Evolutionary conservation across 495 filamentous ascomycete species (phyloP), one percentile per base, ranked within the genome.

Genomic region (Pyrenula massariospora): DNA sequence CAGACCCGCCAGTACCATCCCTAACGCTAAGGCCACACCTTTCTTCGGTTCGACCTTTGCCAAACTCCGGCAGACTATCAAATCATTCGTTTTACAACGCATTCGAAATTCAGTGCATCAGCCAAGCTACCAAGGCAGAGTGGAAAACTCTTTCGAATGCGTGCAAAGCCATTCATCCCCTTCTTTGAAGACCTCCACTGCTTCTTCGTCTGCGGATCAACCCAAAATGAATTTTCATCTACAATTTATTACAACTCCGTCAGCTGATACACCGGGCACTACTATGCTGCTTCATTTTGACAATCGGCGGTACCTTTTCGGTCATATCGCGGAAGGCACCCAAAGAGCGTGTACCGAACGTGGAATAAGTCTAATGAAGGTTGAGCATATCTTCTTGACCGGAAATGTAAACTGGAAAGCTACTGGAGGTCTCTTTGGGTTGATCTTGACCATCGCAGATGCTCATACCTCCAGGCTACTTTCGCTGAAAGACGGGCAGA

Each of bases 251-350:
- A 85, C 81, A 53, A 86, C 86, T 23, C 91, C 94, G n/a, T 91
- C 93, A 62, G 84, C 84, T 56, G 93, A 98, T 65, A 94, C 93
- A 1, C 84, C 85, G 15, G 94, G 91, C 48, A 88, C 88, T 22
- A 77, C 80, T 19, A 62, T 97, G 23, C 52, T 87, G 24, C 76
- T 97, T 10, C 80, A 89, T 63, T 91, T 89, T 64, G 86, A 90
- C 54, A 75, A 81, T 53, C 83, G 84, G 64, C 82, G 89, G 50
- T 98, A 97, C 66, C 54, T 97, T n/a, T 84, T 98, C 62, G 93
- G 93, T 8, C 84, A 88, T 65, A 62, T 91, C 10, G 72, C 83
- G 11, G 94, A 97, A 68, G 93, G 93, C 3, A 81, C 85, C 11
- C 92, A 96, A 71, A 82, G 93, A n/a, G 79, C 83, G 54, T 71